phyloP scores from a whole-genome alignment of 2,329 filamentous ascomycete genomes.

The Calonectria multiphialidica region DNA sequence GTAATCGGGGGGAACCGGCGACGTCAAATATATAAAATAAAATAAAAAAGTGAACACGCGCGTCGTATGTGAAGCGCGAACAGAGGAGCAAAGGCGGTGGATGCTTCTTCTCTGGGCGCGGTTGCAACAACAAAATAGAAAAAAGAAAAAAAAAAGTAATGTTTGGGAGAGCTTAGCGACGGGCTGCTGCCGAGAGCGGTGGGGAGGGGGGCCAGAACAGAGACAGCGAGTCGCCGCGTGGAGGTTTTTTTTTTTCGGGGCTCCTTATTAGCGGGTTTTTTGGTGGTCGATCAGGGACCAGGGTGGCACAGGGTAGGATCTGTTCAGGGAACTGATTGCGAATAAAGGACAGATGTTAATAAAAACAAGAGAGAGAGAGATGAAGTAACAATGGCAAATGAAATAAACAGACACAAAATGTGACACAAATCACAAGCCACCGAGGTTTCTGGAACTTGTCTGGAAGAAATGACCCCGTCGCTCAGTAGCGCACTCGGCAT shows the following conservation, averaged over 20 bases:
- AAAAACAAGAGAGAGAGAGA: too few species aligned
- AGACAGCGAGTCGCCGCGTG: constrained; percentile 18
- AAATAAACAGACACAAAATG: not conserved
- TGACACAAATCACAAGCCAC: not conserved
- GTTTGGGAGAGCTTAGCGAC: not conserved
- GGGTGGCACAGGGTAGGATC: constrained; percentile 3
- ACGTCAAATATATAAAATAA: not conserved
- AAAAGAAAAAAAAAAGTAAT: not conserved
- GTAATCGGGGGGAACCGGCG: not conserved
- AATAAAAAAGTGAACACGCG: not conserved
- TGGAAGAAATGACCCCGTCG: not conserved
- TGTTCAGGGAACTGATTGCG: not conserved
- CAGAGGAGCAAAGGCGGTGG: not conserved
- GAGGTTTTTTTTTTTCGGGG: constrained; percentile 22
- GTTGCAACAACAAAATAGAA: not conserved
- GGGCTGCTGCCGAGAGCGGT: not conserved
- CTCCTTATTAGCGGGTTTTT: constrained; percentile 5
- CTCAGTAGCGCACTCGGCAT: too few species aligned
- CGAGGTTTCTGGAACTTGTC: not conserved
- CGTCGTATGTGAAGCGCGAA: not conserved
- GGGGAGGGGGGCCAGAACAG: not conserved
- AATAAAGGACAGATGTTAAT: not conserved
- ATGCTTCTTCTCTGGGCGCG: not conserved
- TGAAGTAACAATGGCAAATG: not conserved
- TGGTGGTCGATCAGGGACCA: not conserved